Conservation (phyloP, 2,329 filamentous ascomycete species). For the Penicillium sp. region DNA sequence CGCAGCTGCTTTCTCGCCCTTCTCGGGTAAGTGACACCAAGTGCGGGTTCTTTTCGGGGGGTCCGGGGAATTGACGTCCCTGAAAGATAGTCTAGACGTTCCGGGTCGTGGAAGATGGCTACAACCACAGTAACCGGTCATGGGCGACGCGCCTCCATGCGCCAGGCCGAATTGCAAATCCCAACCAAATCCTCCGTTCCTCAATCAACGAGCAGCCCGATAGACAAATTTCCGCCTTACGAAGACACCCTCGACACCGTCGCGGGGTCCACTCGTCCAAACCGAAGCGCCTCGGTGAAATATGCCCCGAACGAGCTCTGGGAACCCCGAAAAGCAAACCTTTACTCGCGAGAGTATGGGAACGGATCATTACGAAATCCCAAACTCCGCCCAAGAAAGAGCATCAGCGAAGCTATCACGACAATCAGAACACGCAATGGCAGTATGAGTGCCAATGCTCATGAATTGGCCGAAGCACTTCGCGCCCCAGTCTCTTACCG, state of each 20-base stretch:
- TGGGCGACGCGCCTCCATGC: conserved; percentile 40
- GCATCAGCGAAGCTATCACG: conserved; percentile 80
- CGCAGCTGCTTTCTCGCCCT: background rate
- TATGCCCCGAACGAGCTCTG: conserved; percentile 53
- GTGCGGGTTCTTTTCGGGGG: background rate
- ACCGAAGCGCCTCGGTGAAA: conserved; percentile 28
- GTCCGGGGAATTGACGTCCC: conserved; percentile 3
- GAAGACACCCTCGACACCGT: conserved; percentile 36
- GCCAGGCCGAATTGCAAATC: conserved; percentile 36
- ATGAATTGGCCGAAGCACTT: conserved; percentile 87
- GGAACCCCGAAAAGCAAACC: conserved; percentile 58
- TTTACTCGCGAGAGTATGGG: conserved; percentile 45
- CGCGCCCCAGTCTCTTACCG: conserved; percentile 84
- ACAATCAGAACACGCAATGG: conserved; percentile 76
- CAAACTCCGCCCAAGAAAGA: conserved; percentile 74
- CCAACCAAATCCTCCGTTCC: conserved; percentile 27
- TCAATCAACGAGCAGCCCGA: conserved; percentile 35
- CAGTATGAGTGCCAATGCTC: conserved; percentile 88
- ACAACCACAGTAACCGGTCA: conserved; percentile 42
- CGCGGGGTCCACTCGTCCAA: conserved; percentile 26
- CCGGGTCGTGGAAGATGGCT: conserved; percentile 32
- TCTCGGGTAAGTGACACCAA: conserved; percentile 6
- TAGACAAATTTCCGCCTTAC: conserved; percentile 46
- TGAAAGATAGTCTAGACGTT: background rate
- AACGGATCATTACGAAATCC: conserved; percentile 33